Evolutionary conservation across 352 stramenopile species (phyloP), one percentile per base, ranked within the genome.

Genomic region (Nothophytophthora sp.): DNA sequence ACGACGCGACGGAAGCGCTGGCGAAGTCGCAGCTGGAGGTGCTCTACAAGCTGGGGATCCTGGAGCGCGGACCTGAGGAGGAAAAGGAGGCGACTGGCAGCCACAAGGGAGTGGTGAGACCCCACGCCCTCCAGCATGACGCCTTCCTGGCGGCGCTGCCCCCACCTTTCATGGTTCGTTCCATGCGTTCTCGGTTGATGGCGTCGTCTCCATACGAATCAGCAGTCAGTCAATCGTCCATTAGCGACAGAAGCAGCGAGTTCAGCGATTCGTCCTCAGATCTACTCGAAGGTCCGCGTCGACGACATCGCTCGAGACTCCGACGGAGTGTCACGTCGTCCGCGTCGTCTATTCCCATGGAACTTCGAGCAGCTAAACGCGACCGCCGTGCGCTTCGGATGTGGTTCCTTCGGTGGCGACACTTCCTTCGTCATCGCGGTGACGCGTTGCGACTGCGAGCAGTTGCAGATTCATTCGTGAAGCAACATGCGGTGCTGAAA

Each of bases 1-100:
- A 56, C 18, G 38, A 49, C 13, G 60, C 61, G n/a, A 66, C 45
- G 23, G 63, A 80, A 36, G 55, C 49, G 19, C 44, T 83, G 27
- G 77, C 66, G 47, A 51, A 28, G 16, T 69, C 72, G 34, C 77
- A 88, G 49, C 60, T 88, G 0, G 67, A 80, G 59, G 64, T 61
- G 30, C 60, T 88, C 25, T 76, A 78, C 25, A 52, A 45, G 39
- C 41, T 88, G 33, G 77, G 77, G 7, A 58, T 88, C 27, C 36
- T 88, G 5, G 40, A 66, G n/a, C 63, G 74, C 4, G 52, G 59
- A 20, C 43, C 46, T 0, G 47, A 58, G 4, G 63, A 67, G 18
- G 60, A 55, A 12, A 42, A 72, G n/a, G 23, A 67, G 15, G n/a
- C 8, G 0, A 8, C 5, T 24, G 30, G 15, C 10, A 22, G 15